Evolutionary conservation across 768 basidiomycete species (phyloP).

Genomic region (Leucogyrophana mollusca): DNA sequence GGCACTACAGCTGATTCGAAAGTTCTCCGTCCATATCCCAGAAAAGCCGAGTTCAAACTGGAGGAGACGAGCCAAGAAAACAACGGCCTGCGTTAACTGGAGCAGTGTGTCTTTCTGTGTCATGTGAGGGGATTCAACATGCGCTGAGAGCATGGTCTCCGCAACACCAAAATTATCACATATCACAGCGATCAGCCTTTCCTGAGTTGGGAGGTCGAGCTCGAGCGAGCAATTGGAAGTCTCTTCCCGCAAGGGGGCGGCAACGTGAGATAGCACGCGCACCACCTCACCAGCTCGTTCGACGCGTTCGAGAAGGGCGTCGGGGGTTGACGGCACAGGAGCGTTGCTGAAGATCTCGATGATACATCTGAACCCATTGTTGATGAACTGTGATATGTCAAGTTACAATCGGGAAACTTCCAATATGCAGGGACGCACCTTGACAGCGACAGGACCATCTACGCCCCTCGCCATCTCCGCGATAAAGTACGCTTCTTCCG

Average conservation of each 20-base stretch:
- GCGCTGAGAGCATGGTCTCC: constrained; percentile 32
- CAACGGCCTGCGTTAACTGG: constrained; percentile 39
- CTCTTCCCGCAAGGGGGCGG: constrained; percentile 59
- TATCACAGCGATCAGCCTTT: constrained; percentile 52
- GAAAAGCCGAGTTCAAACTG: constrained; percentile 75
- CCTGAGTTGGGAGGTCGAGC: constrained; percentile 43
- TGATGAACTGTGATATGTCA: constrained; percentile 56
- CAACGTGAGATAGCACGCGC: constrained; percentile 65
- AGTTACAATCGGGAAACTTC: neutral
- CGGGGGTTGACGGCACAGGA: constrained; percentile 20
- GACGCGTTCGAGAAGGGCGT: constrained; percentile 39
- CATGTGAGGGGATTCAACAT: constrained; percentile 14
- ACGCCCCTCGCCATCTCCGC: constrained; percentile 80
- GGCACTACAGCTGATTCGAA: constrained; percentile 43
- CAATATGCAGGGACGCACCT: constrained; percentile 40
- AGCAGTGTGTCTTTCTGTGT: constrained; percentile 15
- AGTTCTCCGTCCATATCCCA: constrained; percentile 51
- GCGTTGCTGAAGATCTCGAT: constrained; percentile 48
- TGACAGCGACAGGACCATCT: constrained; percentile 61
- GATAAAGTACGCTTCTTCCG: constrained; percentile 80
- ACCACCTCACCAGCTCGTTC: constrained; percentile 64
- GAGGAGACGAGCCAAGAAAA: constrained; percentile 63
- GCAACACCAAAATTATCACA: constrained; percentile 43
- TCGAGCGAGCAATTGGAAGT: constrained; percentile 51
- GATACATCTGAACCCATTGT: constrained; percentile 69